Percentiles rank a stretch among this genome's conserved stretches.
These are phyloP conservation scores for Phanerodontia chrysosporium DNA, from an alignment of 768 basidiomycete species.

Conservation along the genomic window DNA sequence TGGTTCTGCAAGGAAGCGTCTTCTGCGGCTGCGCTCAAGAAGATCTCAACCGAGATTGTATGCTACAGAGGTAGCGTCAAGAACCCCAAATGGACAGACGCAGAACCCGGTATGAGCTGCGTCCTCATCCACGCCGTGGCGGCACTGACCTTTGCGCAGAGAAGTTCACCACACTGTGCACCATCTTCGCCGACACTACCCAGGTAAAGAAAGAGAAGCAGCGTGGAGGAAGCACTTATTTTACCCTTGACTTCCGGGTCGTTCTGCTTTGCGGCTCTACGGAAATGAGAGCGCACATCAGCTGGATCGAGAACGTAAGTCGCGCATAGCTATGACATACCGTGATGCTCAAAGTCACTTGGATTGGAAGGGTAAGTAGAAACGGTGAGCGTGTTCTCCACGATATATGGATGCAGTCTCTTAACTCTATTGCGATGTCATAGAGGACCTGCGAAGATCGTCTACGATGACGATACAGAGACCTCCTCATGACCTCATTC, in stretches of 20 bases:
- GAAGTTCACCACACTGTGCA: constrained; percentile 2
- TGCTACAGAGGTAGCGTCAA: constrained; percentile 27
- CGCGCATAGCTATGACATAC: too few species aligned
- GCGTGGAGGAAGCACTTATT: background rate
- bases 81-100: constrained; percentile 31
- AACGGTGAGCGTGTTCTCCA: background rate
- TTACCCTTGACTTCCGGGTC: background rate
- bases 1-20: constrained; percentile 4
- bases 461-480: constrained; percentile 26
- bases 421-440: background rate
- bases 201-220: background rate
- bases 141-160: background rate
- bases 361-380: background rate
- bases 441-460: constrained; percentile 20
- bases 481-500: too few species aligned
- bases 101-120: constrained; percentile 26
- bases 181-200: constrained; percentile 1
- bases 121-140: background rate
- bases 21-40: background rate
- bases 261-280: background rate
- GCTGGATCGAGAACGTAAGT: constrained; percentile 1
- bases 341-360: background rate
- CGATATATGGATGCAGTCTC: background rate
- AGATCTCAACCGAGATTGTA: constrained; percentile 7
- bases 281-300: background rate